Base-by-base conservation (phyloP, 257 asterid species). In the Solanum etuberosum region DNA sequence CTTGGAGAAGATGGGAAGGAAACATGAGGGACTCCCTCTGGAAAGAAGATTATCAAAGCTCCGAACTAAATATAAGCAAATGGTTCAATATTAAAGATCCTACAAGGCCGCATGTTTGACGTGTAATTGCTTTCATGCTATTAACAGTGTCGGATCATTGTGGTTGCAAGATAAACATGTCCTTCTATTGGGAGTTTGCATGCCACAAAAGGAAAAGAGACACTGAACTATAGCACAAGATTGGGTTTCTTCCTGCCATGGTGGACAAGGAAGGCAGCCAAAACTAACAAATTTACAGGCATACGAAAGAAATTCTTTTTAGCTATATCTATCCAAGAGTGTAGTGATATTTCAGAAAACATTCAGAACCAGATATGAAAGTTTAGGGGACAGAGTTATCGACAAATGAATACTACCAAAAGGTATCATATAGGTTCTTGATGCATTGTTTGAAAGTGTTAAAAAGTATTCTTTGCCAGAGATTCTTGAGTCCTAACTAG, bases 1-100 rank as follows among this genome's bases (percentile, higher is more conserved):
- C 90, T 35, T 94, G 91, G 95, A 95, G 88, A 94, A 90, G 86
- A 86, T 93, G 89, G 98, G 98, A 88, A 87, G 91, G 93, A 93
- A 88, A 89, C 91, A 92, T 78, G 98, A 95, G 90, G 94, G 91
- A 89, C 91, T 90, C 87, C 95, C 96, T 73, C 88, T 95, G 86
- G 91, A 93, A 89, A 94, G 93, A 91, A 92, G 98, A 89, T 88
- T 94, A 87, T 88, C 95, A 65, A 40, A 86, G 81, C 94, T 97
- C 83, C 91, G 92, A 88, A 88, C 90, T 89, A 96, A 91, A 88
- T 90, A 85, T 89, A 93, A 91, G 42, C 90, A 94, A 85, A 90
- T 59, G 92, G 90, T 90, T 84, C 78, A 73, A 48, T 91, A 88
- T 87, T 93, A 90, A 87, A 54, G 42, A 40, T 51, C 84, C 43